Evolutionary conservation across 2,329 filamentous ascomycete genomes (phyloP).

Genomic region (Pseudogymnoascus sp.): DNA sequence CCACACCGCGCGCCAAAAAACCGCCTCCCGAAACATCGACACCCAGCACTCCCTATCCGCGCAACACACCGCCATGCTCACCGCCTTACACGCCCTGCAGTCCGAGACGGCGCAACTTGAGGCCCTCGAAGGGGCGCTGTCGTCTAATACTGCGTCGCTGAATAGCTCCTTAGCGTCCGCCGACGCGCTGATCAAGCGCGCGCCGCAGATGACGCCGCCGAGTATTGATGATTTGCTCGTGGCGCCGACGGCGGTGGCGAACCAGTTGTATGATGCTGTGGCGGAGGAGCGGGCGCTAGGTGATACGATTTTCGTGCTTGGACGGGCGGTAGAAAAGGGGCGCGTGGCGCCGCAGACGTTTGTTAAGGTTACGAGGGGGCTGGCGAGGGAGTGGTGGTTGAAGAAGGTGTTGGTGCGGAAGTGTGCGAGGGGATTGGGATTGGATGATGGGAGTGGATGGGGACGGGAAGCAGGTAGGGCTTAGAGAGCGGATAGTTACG

Average conservation of each 20-base stretch:
- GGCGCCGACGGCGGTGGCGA: slow-evolving; percentile 87
- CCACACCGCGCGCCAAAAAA: slow-evolving; percentile 60
- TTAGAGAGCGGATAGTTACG: background rate
- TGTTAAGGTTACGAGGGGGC: slow-evolving; percentile 66
- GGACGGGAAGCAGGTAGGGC: background rate
- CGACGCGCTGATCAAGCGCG: slow-evolving; percentile 68
- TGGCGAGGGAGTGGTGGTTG: slow-evolving; percentile 75
- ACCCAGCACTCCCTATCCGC: slow-evolving; percentile 70
- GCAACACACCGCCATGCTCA: slow-evolving; percentile 70
- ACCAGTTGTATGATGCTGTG: slow-evolving; percentile 83
- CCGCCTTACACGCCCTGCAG: slow-evolving; percentile 63
- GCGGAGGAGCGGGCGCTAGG: slow-evolving; percentile 83
- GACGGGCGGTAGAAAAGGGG: slow-evolving; percentile 66
- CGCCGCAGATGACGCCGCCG: slow-evolving; percentile 62
- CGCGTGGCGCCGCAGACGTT: slow-evolving; percentile 67
- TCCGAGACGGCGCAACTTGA: slow-evolving; percentile 66
- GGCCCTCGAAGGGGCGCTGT: slow-evolving; percentile 63
- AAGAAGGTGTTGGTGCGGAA: slow-evolving; percentile 77
- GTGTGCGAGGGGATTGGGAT: slow-evolving; percentile 69
- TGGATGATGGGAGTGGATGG: slow-evolving; percentile 32
- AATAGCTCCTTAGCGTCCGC: slow-evolving; percentile 72
- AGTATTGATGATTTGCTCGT: slow-evolving; percentile 86
- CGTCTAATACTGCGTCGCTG: slow-evolving; percentile 72
- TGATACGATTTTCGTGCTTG: slow-evolving; percentile 79
- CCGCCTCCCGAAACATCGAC: slow-evolving; percentile 64